Evolutionary conservation across 306 rosid species (phyloP), one percentile per base, ranked within the genome.

Genomic region (Quercus ilex): DNA sequence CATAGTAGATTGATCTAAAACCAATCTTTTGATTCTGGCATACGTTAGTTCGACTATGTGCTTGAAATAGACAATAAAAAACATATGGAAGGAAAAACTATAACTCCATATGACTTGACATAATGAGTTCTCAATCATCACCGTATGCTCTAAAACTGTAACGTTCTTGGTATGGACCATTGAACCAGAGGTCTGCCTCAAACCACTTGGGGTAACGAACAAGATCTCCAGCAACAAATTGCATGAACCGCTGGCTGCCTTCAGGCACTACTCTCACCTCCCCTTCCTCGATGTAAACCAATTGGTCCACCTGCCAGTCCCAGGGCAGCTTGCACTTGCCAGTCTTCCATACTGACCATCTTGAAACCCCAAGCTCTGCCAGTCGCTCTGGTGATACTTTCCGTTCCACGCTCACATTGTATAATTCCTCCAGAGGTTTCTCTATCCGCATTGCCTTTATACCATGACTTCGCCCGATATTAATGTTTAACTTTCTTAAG

Each of bases 301-400:
- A 70, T 79, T 91, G 99, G 77, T 92, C 97, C 73, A 84, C 95
- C 80, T 92, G 99, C 99, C 97, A 94, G 65, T 94, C 99, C 97
- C 99, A 91, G 0, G 99, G 97, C 64, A 94, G 46, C 79, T 35
- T 82, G 83, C 91, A 78, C 86, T 92, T 92, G 1, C 94, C 90
- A 0, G 95, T 94, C 87, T 94, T 94, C 99, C 99, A 94, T 80
- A 85, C 77, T 9, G 97, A 92, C 97, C 97, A 94, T 76, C 65
- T 84, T 5, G 97, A 90, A 69, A 94, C 92, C 33, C 93, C 97
- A 4, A 94, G 99, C 81, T 87, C 76, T 2, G 79, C 80, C 12
- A 94, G 82, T 70, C 93, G 85, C 69, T 90, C 92, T 0, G 83
- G 65, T 5, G 90, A 74, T 26, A 88, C 95, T 64, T 79, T 85